Conservation (phyloP, 805 yeast species). For the Kodamaea jinghongensis region DNA sequence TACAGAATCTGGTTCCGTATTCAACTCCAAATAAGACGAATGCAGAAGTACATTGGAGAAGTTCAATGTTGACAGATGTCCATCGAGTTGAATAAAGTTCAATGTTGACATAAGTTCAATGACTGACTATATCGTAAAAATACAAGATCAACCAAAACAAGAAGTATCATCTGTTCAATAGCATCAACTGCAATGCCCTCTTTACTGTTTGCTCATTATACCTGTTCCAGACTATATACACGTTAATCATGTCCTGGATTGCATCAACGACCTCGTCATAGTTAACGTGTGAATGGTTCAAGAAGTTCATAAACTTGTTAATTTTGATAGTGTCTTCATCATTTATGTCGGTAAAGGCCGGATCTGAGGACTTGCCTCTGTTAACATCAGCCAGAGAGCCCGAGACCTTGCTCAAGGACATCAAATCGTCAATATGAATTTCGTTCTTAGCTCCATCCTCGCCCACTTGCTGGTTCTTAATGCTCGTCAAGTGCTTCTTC, state of each 20-base stretch:
- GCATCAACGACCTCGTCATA: conserved; percentile 75
- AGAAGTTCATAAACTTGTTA: conserved; percentile 57
- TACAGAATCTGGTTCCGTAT: no score
- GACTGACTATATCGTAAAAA: not conserved
- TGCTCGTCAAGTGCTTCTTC: conserved; percentile 33
- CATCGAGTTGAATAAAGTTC: no score
- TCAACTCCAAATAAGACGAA: no score
- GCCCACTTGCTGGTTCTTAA: conserved; percentile 15
- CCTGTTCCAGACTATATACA: conserved; percentile 85
- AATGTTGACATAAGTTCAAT: no score
- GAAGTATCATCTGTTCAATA: conserved; percentile 25
- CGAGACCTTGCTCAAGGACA: conserved; percentile 18
- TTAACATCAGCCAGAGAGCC: conserved; percentile 1
- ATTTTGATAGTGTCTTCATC: conserved; percentile 45
- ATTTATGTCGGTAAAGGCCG: conserved; percentile 24
- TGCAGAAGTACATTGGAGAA: no score
- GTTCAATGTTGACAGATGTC: no score
- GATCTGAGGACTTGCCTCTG: conserved; percentile 4
- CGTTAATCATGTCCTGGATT: conserved; percentile 76
- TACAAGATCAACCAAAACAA: no score
- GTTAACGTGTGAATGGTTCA: conserved; percentile 76
- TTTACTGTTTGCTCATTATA: conserved; percentile 67
- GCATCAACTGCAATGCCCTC: conserved; percentile 45
- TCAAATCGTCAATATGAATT: conserved; percentile 39
- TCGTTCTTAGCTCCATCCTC: conserved; percentile 11